These are phyloP conservation scores for Tolypocladium ophioglossoides DNA, from an alignment of 2,329 filamentous ascomycete species.

Conservation along the genomic window DNA sequence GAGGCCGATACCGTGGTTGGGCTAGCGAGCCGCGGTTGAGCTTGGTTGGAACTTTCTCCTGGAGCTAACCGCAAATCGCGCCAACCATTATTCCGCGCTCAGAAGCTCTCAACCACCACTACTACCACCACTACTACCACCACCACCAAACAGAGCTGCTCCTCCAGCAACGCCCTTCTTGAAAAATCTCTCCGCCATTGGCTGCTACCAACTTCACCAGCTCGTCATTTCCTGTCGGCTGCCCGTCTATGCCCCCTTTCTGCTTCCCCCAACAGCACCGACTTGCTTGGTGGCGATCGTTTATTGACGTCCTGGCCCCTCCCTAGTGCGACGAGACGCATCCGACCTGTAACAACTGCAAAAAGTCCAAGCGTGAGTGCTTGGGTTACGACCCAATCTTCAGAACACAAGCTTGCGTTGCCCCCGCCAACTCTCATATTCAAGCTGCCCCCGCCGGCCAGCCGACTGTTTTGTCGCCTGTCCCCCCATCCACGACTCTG, in stretches of 20 bases:
- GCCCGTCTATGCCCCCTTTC: neutral
- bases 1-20: neutral
- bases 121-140: neutral
- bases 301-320: conserved; percentile 15
- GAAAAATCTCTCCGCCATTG: neutral
- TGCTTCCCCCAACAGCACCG: neutral
- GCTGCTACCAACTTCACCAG: neutral
- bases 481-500: conserved; percentile 9
- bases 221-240: neutral
- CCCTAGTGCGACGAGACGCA: conserved; percentile 89
- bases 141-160: neutral
- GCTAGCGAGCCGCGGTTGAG: neutral
- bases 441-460: conserved; percentile 21
- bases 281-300: conserved; percentile 6
- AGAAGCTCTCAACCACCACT: neutral
- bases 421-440: conserved; percentile 57
- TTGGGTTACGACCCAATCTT: conserved; percentile 82
- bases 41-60: neutral
- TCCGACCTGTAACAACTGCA: conserved; percentile 82
- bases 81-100: conserved; percentile 1
- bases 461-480: conserved; percentile 23
- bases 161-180: neutral
- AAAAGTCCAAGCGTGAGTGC: conserved; percentile 81
- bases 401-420: conserved; percentile 57
- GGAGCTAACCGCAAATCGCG: neutral